phyloP scores from a whole-genome alignment of 169 alveolate species.

The Plasmodium cynomolgi region DNA sequence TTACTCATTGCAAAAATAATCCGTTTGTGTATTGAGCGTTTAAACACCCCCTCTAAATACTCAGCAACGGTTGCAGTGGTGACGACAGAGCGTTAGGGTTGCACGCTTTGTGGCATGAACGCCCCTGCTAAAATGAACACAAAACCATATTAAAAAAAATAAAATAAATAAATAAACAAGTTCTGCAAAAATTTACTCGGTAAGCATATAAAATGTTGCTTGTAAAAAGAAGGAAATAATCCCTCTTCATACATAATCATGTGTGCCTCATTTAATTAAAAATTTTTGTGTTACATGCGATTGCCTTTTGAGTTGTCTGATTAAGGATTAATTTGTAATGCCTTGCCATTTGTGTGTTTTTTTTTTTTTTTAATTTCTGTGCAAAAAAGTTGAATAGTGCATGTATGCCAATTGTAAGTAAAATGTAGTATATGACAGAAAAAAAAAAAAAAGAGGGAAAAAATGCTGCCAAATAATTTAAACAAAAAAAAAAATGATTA shows the following conservation, averaged over 20 bases:
- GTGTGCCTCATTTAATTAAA: background rate
- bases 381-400: background rate
- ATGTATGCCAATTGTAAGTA: background rate
- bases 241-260: background rate
- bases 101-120: background rate
- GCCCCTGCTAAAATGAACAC: background rate
- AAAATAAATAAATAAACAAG: background rate
- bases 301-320: background rate
- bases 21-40: background rate
- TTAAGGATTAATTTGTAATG: background rate
- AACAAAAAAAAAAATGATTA: background rate
- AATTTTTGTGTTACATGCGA: background rate
- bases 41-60: background rate
- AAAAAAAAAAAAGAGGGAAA: background rate
- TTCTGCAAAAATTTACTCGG: background rate
- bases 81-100: background rate
- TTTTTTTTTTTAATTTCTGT: background rate
- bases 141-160: background rate
- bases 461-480: background rate
- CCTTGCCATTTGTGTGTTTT: background rate
- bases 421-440: background rate
- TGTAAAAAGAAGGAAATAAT: background rate
- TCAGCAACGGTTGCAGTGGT: background rate
- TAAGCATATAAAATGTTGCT: background rate
- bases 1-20: background rate